Conservation (phyloP, 805 yeast species). For the Wickerhamomyces strasburgensis region DNA sequence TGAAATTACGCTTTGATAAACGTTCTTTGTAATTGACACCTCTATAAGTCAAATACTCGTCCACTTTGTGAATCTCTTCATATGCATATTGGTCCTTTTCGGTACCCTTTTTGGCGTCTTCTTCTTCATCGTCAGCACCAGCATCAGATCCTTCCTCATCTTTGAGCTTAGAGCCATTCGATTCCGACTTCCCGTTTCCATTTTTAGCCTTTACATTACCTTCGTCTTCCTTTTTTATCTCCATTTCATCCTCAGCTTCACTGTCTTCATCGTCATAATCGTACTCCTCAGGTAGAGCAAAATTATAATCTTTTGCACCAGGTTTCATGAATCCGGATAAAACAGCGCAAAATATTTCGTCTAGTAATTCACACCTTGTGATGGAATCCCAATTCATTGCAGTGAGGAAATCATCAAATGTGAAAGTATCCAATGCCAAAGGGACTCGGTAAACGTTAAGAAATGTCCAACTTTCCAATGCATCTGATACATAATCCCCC, state of each 20-base stretch:
- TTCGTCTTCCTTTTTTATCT: constrained; percentile 16
- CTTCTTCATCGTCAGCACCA: constrained; percentile 21
- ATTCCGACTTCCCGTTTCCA: constrained; percentile 3
- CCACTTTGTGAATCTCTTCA: constrained; percentile 24
- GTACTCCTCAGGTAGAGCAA: constrained; percentile 25
- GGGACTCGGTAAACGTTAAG: constrained; percentile 65
- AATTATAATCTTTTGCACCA: constrained; percentile 32
- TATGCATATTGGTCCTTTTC: constrained; percentile 9
- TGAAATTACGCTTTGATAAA: constrained; percentile 65
- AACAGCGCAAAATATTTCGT: constrained; percentile 66
- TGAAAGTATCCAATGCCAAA: constrained; percentile 61
- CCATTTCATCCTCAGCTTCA: constrained; percentile 15
- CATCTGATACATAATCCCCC: constrained; percentile 28
- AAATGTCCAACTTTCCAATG: constrained; percentile 72
- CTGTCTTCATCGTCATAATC: constrained; percentile 12
- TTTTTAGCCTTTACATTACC: constrained; percentile 25
- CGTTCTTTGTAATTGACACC: constrained; percentile 75
- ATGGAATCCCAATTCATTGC: constrained; percentile 39
- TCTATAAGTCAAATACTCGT: constrained; percentile 46
- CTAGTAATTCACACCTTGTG: constrained; percentile 46
- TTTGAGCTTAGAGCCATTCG: constrained; percentile 4
- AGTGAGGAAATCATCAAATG: constrained; percentile 72
- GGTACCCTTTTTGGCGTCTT: constrained; percentile 9
- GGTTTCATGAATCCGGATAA: constrained; percentile 49
- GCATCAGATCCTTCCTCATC: constrained; percentile 17